Conservation (phyloP, 805 yeast species). For the Metschnikowia santaceciliae region DNA sequence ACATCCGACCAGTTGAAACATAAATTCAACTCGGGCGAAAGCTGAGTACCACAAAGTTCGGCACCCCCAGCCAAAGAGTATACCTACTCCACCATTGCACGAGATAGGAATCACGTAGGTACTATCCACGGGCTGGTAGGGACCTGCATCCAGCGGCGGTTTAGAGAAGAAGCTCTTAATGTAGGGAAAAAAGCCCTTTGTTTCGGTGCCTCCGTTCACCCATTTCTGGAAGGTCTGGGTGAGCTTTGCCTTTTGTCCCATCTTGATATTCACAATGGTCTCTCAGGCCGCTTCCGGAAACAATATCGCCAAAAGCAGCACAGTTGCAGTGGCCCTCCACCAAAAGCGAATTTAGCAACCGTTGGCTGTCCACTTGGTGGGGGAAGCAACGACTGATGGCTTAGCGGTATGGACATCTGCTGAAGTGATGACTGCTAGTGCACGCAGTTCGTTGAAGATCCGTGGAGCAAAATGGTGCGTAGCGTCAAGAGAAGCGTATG, state of each 20-base stretch:
- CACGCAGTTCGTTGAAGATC: too few species aligned
- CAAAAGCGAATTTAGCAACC: constrained; percentile 12
- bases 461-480: too few species aligned
- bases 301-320: constrained; percentile 35
- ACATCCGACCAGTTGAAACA: too few species aligned
- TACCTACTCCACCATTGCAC: constrained; percentile 34
- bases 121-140: constrained; percentile 6
- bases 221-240: constrained; percentile 7
- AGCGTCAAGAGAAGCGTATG: too few species aligned
- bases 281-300: constrained; percentile 16
- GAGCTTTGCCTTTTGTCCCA: constrained; percentile 20
- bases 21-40: too few species aligned
- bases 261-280: constrained; percentile 25
- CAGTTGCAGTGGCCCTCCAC: constrained; percentile 25
- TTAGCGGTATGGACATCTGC: too few species aligned
- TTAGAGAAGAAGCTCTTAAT: neutral
- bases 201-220: neutral
- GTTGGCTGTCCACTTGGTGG: too few species aligned
- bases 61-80: constrained; percentile 26
- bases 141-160: neutral
- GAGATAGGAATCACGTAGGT: constrained; percentile 31
- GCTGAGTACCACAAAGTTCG: constrained; percentile 24
- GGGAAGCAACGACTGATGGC: too few species aligned
- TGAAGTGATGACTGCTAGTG: too few species aligned
- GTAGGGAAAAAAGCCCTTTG: neutral